Conservation (phyloP, 2,329 filamentous ascomycete species). For the Aspergillus neotritici region DNA sequence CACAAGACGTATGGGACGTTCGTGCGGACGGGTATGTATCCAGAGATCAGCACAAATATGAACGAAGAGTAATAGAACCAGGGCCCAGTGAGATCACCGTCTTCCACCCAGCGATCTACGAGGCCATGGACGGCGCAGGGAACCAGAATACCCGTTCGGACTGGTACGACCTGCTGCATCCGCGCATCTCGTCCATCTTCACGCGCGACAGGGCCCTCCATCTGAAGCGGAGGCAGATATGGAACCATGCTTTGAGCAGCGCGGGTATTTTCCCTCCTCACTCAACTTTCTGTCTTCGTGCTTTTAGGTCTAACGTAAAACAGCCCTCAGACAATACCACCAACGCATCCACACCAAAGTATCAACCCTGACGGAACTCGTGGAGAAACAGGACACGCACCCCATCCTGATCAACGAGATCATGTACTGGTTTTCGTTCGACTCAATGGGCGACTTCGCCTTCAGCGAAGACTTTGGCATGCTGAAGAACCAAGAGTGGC, state of each 20-base stretch:
- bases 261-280: constrained; percentile 18
- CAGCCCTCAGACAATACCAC: no score
- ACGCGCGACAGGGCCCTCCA: constrained; percentile 18
- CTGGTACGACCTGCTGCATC: constrained; percentile 21
- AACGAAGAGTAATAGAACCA: neutral
- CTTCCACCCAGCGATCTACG: neutral
- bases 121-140: no score
- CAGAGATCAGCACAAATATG: neutral
- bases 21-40: constrained; percentile 20
- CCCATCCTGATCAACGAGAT: no score
- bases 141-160: neutral
- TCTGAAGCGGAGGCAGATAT: constrained; percentile 16
- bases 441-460: constrained; percentile 32
- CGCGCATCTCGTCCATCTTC: constrained; percentile 17
- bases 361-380: constrained; percentile 3
- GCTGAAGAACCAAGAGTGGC: constrained; percentile 18
- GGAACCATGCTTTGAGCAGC: constrained; percentile 28
- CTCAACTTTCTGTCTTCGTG: neutral
- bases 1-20: constrained; percentile 25
- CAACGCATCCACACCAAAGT: no score
- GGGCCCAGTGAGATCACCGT: constrained; percentile 9
- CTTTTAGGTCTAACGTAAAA: no score
- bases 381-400: neutral
- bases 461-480: constrained; percentile 36
- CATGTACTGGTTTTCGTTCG: neutral